A percentile compares a stretch with the other conserved stretches of the same genome.
phyloP scores from a whole-genome alignment of 2,329 filamentous ascomycete species.

The Hirsutella minnesotensis region DNA sequence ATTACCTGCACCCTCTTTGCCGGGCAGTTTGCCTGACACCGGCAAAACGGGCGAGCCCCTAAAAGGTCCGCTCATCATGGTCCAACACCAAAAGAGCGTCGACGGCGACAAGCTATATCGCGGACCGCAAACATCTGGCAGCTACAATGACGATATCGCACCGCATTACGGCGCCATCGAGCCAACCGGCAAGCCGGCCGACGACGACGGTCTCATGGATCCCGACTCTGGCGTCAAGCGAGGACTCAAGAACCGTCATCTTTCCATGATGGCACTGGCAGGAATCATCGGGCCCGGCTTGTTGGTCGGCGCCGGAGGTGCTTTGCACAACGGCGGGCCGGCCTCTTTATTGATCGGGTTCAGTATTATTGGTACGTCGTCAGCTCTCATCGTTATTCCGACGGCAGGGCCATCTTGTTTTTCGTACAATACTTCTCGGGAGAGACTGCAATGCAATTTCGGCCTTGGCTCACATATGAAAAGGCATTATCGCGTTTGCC shows the following conservation, averaged over 20 bases:
- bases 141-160: conserved; percentile 4
- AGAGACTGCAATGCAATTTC: too few species aligned
- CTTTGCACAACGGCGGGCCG: conserved; percentile 56
- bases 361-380: conserved; percentile 42
- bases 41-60: too few species aligned
- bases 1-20: background rate
- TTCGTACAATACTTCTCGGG: too few species aligned
- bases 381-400: too few species aligned
- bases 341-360: conserved; percentile 65
- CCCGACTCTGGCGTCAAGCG: conserved; percentile 55
- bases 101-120: conserved; percentile 5
- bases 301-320: conserved; percentile 59
- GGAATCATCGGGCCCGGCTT: conserved; percentile 58
- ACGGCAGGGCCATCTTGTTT: too few species aligned
- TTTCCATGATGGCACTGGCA: conserved; percentile 54
- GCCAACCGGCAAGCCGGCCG: background rate
- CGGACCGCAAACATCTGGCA: conserved; percentile 5
- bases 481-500: conserved; percentile 48
- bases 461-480: background rate
- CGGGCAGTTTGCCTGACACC: background rate
- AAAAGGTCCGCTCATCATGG: conserved; percentile 4
- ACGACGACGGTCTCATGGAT: conserved; percentile 36
- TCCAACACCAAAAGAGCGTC: background rate
- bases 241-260: conserved; percentile 55
- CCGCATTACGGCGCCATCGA: conserved; percentile 9